Evolutionary conservation across 2,329 filamentous ascomycete genomes (phyloP).

Genomic region (Ophiostoma himal-ulmi): DNA sequence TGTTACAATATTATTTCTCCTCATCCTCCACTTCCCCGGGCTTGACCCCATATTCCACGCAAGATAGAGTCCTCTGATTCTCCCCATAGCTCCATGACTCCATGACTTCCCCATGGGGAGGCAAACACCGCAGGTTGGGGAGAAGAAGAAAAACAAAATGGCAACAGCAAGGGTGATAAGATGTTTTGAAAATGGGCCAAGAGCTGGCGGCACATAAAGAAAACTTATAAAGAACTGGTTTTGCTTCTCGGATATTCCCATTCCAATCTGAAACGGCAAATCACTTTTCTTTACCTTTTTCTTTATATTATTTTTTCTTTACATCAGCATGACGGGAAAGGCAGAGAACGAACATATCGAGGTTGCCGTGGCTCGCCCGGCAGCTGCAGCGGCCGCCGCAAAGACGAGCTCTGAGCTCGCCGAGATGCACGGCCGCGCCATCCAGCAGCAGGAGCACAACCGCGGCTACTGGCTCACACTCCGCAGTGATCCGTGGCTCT

Average conservation of each 20-base stretch:
- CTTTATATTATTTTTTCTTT: not conserved
- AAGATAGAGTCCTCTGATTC: not conserved
- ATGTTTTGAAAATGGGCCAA: too few relatives aligned
- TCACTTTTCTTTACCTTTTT: not conserved
- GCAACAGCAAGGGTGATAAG: not conserved
- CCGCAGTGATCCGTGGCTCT: slow-evolving; percentile 16
- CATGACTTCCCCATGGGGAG: not conserved
- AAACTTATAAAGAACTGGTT: too few relatives aligned
- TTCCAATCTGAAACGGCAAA: too few relatives aligned
- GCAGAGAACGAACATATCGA: not conserved
- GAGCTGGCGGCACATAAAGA: too few relatives aligned
- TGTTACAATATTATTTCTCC: not conserved
- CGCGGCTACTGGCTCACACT: slow-evolving; percentile 19
- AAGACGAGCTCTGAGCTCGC: not conserved
- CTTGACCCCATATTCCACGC: not conserved
- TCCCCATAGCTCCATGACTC: not conserved
- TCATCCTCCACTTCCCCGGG: not conserved
- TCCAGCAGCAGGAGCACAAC: slow-evolving; percentile 21
- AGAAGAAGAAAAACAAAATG: not conserved
- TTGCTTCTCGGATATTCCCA: too few relatives aligned
- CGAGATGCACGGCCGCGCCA: slow-evolving; percentile 20
- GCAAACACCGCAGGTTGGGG: not conserved
- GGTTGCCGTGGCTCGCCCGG: not conserved
- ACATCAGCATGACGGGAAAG: not conserved
- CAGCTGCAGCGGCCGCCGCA: not conserved